Percentiles rank a stretch among this genome's conserved stretches.
phyloP scores from a whole-genome alignment of 2,329 filamentous ascomycete genomes.

The Clarireedia monteithiana region DNA sequence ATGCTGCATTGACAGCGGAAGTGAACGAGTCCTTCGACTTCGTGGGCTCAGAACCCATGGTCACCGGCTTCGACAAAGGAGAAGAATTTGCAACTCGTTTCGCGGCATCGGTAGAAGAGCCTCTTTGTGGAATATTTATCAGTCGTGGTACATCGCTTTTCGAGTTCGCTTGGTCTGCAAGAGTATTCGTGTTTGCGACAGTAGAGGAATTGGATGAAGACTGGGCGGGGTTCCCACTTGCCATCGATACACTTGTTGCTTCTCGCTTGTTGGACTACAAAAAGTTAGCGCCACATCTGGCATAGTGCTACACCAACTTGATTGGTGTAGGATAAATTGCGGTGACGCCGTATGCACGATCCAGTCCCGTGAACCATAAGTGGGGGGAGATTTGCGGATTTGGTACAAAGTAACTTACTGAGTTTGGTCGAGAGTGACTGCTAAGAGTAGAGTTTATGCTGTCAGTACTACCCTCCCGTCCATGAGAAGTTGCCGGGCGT shows the following conservation, averaged over 20 bases:
- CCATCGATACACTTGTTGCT: conserved; percentile 35
- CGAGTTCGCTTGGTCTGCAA: conserved; percentile 34
- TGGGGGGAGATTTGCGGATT: not conserved
- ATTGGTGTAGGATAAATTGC: conserved; percentile 28
- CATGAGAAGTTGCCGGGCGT: conserved; percentile 24
- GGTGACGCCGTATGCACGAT: conserved; percentile 16
- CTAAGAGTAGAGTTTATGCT: conserved; percentile 53
- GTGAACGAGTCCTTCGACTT: conserved; percentile 37
- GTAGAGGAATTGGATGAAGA: conserved; percentile 26
- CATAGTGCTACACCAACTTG: conserved; percentile 15
- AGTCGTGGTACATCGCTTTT: conserved; percentile 47
- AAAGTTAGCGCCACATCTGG: conserved; percentile 38
- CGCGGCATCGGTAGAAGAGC: conserved; percentile 49
- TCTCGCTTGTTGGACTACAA: conserved; percentile 53
- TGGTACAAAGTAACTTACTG: conserved; percentile 45
- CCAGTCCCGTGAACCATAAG: conserved; percentile 11
- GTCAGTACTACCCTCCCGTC: conserved; percentile 51
- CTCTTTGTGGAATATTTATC: conserved; percentile 53
- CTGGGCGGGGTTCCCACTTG: conserved; percentile 37
- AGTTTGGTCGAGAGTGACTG: conserved; percentile 51
- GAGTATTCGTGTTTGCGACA: conserved; percentile 8
- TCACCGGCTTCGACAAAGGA: conserved; percentile 64
- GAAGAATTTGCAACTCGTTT: conserved; percentile 63
- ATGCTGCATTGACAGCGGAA: conserved; percentile 29
- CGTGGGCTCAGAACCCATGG: conserved; percentile 48